These are phyloP conservation scores for Vitis rotundifolia DNA, from an alignment of 164 flowering plant genomes.

Conservation along the genomic window DNA sequence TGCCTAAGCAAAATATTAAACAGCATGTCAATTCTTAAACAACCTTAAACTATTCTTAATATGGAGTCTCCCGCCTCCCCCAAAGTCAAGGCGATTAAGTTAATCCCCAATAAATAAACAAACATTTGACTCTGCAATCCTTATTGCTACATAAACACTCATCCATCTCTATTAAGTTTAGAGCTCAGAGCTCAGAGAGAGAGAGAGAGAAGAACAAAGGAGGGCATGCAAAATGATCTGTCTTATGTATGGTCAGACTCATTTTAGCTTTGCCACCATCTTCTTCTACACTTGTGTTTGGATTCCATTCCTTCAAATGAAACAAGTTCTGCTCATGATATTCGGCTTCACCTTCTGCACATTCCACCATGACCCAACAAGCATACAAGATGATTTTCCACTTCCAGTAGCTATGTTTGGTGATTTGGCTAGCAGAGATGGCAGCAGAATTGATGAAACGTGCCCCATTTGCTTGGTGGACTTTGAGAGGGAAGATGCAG, in stretches of 20 bases:
- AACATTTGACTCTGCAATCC: too few species aligned
- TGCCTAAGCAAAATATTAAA: too few species aligned
- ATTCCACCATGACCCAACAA: neutral
- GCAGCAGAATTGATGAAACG: constrained; percentile 9
- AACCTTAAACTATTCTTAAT: too few species aligned
- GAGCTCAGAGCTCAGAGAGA: neutral
- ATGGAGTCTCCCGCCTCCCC: too few species aligned
- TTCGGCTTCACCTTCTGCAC: constrained; percentile 1
- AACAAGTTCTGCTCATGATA: constrained; percentile 7
- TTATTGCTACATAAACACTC: too few species aligned
- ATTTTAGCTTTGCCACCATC: constrained; percentile 19
- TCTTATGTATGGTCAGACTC: constrained; percentile 14
- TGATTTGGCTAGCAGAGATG: constrained; percentile 19
- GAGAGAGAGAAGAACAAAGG: neutral
- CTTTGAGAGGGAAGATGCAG: constrained; percentile 43
- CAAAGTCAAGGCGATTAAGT: too few species aligned
- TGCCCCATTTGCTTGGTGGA: constrained; percentile 62
- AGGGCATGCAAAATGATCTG: constrained; percentile 18
- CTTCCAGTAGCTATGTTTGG: constrained; percentile 23
- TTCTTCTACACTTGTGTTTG: constrained; percentile 41
- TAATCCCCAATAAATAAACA: too few species aligned
- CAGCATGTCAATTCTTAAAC: too few species aligned
- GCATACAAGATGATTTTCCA: too few species aligned
- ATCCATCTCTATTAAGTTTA: neutral
- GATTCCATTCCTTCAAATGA: constrained; percentile 34